These are phyloP conservation scores for Rhodamnia argentea DNA, from an alignment of 345 rosid species.

Conservation along the genomic window DNA sequence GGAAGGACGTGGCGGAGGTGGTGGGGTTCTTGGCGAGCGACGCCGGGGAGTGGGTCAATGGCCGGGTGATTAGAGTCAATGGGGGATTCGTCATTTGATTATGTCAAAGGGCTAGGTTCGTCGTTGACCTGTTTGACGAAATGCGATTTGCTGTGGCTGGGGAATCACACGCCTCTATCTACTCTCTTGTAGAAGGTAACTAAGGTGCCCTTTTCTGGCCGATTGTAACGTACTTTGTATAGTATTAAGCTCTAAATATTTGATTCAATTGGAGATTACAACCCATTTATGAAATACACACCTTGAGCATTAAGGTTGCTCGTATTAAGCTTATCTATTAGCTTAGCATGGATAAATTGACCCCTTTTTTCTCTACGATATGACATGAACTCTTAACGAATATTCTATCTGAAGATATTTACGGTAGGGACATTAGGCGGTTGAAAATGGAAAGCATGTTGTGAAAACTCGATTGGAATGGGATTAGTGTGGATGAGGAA, in stretches of 20 bases:
- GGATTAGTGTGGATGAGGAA: neutral
- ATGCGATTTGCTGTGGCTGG: neutral
- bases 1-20: conserved; percentile 26
- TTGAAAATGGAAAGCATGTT: neutral
- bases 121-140: neutral
- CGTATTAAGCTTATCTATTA: neutral
- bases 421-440: neutral
- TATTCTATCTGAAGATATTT: neutral
- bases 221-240: neutral
- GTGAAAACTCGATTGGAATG: neutral
- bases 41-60: conserved; percentile 55
- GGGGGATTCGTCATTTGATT: conserved; percentile 35
- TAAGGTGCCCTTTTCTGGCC: neutral
- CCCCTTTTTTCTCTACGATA: neutral
- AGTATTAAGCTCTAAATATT: neutral
- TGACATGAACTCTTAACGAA: neutral
- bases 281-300: neutral
- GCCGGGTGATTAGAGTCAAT: conserved; percentile 37
- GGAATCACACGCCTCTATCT: neutral
- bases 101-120: neutral
- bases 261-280: neutral
- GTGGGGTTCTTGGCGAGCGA: conserved; percentile 43
- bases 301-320: neutral
- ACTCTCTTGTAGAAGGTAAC: neutral
- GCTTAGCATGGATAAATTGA: too few relatives aligned